Percentiles rank a stretch among this genome's conserved stretches.
Conservation (phyloP, 2,329 filamentous ascomycete species). For the Neoarthrinium moseri region DNA sequence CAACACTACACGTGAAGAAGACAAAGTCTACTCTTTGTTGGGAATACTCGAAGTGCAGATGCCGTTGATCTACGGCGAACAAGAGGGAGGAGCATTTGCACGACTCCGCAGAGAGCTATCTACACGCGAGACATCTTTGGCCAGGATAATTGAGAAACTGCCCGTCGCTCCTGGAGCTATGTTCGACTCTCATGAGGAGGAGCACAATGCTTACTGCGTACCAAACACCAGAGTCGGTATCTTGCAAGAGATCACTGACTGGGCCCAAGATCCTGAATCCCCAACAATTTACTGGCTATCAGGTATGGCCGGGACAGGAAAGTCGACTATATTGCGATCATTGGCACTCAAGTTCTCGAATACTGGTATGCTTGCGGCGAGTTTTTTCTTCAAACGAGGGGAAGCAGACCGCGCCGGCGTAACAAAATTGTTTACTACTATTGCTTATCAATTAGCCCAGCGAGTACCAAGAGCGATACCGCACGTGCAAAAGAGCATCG, state of each 20-base stretch:
- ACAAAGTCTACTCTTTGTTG: constrained; percentile 22
- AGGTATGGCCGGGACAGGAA: constrained; percentile 38
- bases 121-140: background rate
- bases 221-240: constrained; percentile 30
- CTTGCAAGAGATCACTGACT: constrained; percentile 22
- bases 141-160: background rate
- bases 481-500: constrained; percentile 26
- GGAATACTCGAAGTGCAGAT: constrained; percentile 22
- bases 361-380: constrained; percentile 15
- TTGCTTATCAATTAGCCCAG: constrained; percentile 30
- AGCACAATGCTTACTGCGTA: constrained; percentile 30
- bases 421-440: constrained; percentile 35
- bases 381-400: constrained; percentile 44
- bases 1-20: constrained; percentile 19
- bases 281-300: constrained; percentile 26
- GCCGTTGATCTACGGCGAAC: constrained; percentile 18
- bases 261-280: background rate
- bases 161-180: background rate
- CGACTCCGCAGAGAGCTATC: background rate
- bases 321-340: constrained; percentile 37
- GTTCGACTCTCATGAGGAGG: constrained; percentile 23
- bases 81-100: constrained; percentile 3
- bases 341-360: constrained; percentile 18
- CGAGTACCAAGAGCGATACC: constrained; percentile 24
- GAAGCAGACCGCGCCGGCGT: constrained; percentile 34